These are phyloP conservation scores for Solanum lycopersicoides DNA, from an alignment of 257 asterid species.

Conservation along the genomic window DNA sequence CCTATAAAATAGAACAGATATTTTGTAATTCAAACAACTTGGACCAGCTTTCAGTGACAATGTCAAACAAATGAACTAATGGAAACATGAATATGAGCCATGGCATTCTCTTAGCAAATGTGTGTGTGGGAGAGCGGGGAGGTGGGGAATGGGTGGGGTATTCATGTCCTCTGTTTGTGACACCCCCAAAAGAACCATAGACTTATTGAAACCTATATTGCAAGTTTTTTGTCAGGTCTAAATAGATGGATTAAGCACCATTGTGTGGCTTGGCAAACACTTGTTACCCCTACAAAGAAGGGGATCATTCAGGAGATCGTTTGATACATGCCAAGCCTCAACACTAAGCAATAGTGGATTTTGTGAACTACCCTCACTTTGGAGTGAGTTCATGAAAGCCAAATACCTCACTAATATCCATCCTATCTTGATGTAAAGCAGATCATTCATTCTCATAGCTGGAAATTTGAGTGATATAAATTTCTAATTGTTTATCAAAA, in stretches of 20 bases:
- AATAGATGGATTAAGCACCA: not conserved
- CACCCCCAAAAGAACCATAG: not conserved
- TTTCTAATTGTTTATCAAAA: not conserved
- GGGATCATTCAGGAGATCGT: not conserved
- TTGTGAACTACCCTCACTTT: not conserved
- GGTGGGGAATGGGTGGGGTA: not conserved
- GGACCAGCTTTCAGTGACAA: not conserved
- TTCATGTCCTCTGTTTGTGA: not conserved
- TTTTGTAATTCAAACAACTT: not conserved
- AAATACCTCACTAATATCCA: not conserved
- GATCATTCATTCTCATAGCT: not conserved
- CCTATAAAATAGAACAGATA: slow-evolving; percentile 23
- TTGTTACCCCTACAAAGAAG: not conserved
- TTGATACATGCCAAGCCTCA: not conserved
- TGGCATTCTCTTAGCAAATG: not conserved
- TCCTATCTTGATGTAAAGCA: not conserved
- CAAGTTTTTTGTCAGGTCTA: not conserved
- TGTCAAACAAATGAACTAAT: not conserved
- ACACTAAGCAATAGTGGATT: not conserved
- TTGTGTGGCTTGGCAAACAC: not conserved
- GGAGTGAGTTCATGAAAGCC: not conserved
- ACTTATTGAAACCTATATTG: not conserved
- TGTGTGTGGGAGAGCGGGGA: not conserved
- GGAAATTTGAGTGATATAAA: not conserved
- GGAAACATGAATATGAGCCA: not conserved